Evolutionary conservation across 768 basidiomycete genomes (phyloP), one percentile per base, ranked within the genome.

Genomic region (Lactarius pseudohatsudake): DNA sequence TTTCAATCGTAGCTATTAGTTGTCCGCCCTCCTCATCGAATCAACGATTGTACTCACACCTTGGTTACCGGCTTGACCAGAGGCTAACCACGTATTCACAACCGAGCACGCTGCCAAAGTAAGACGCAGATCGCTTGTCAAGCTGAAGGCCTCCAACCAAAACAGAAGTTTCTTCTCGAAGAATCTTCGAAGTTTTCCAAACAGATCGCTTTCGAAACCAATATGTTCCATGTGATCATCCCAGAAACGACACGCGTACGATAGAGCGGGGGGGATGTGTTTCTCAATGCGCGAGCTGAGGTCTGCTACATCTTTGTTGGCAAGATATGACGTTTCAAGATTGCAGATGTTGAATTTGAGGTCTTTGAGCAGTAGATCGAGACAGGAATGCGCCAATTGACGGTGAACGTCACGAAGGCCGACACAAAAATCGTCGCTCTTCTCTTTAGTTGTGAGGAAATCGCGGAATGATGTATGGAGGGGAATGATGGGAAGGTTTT

Each of bases 101-200:
- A 20, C 4, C 13, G 32, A 62, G 11, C 45, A 62, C 7, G 53
- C 47, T 7, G 41, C n/a, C 4, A 4, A 28, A 3, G 61, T n/a
- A 9, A 26, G 47, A 18, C 61, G 30, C 7, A 62, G 0, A 36
- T 32, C 2, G 47, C 26, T 30, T 4, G 16, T 40, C 18, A 54
- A n/a, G 26, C 61, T 62, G 22, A 62, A n/a, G 7, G 26, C 47
- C 32, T 62, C 61, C 11, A 62, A 34, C 61, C 61, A 62, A 34
- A 62, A 62, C 11, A 50, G 34, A 34, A 53, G 41, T 36, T 62
- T 62, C 4, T 4, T 4, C 47, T 54, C 20, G 4, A 62, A 62
- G 3, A 62, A 34, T 10, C 3, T 11, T 16, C 20, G 3, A 36
- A 62, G 15, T 26, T 54, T 47, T 10, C 2, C 30, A 36, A 34